phyloP scores from a whole-genome alignment of 768 basidiomycete genomes.

The Russula vinacea region DNA sequence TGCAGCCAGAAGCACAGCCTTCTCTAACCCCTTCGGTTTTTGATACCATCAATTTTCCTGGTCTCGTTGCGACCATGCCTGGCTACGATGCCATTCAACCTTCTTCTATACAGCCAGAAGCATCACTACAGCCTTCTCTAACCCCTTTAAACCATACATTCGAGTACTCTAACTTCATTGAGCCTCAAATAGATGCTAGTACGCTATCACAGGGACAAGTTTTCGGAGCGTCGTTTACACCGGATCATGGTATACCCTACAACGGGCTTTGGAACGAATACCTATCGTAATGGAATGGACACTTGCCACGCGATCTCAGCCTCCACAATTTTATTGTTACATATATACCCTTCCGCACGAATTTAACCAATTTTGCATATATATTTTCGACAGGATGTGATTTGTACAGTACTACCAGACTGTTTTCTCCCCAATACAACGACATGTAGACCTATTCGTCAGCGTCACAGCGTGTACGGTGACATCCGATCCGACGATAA shows the following conservation, averaged over 20 bases:
- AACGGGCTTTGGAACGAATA: neutral
- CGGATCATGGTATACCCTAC: neutral
- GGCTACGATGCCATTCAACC: no score
- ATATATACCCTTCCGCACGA: no score
- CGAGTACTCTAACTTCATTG: neutral
- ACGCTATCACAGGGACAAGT: neutral
- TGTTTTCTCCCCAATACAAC: no score
- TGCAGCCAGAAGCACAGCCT: neutral
- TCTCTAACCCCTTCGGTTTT: neutral
- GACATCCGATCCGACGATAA: no score
- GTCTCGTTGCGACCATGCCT: no score
- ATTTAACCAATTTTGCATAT: neutral
- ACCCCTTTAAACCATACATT: no score
- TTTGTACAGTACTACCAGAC: no score
- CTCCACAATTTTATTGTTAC: neutral
- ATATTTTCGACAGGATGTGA: neutral
- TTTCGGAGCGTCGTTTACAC: neutral
- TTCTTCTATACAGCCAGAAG: no score
- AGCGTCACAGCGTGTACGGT: no score
- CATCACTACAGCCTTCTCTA: no score
- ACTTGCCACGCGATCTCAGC: neutral
- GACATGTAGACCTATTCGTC: no score
- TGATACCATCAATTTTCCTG: neutral
- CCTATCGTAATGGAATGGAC: neutral
- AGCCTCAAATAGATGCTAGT: neutral